These are phyloP conservation scores for Ambrosia hybrid DNA, from an alignment of 140 eudicot species.

Conservation along the genomic window DNA sequence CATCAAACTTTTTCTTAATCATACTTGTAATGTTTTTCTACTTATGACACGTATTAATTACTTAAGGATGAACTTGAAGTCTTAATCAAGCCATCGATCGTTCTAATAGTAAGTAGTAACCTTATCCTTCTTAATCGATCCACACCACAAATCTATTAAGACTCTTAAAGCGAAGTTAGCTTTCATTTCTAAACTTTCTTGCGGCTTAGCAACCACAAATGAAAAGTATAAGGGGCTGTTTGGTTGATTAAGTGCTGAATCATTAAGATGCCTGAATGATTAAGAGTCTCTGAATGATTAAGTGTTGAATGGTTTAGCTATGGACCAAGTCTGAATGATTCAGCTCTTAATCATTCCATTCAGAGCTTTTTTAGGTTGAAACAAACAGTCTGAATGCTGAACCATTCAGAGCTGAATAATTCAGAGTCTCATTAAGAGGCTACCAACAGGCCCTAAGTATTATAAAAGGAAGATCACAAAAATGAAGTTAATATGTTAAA, in stretches of 20 bases:
- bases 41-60: background rate
- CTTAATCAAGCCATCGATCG: background rate
- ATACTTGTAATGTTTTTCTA: conserved; percentile 9
- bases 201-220: background rate
- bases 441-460: too few species aligned
- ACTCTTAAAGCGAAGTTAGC: background rate
- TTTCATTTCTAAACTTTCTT: background rate
- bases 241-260: too few species aligned
- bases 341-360: too few species aligned
- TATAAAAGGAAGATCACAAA: background rate
- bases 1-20: conserved; percentile 4
- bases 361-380: too few species aligned
- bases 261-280: too few species aligned
- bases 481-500: background rate
- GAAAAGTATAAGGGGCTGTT: too few species aligned
- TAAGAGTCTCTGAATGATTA: too few species aligned
- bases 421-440: too few species aligned
- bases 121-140: conserved; percentile 4
- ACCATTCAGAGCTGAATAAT: too few species aligned
- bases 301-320: too few species aligned
- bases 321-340: too few species aligned
- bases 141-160: background rate
- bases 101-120: background rate
- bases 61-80: conserved; percentile 3
- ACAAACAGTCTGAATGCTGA: too few species aligned